Evolutionary conservation across 176 grass and related monocot genomes (phyloP), one percentile per base, ranked within the genome.

Genomic region (Oropetium thomaeum): DNA sequence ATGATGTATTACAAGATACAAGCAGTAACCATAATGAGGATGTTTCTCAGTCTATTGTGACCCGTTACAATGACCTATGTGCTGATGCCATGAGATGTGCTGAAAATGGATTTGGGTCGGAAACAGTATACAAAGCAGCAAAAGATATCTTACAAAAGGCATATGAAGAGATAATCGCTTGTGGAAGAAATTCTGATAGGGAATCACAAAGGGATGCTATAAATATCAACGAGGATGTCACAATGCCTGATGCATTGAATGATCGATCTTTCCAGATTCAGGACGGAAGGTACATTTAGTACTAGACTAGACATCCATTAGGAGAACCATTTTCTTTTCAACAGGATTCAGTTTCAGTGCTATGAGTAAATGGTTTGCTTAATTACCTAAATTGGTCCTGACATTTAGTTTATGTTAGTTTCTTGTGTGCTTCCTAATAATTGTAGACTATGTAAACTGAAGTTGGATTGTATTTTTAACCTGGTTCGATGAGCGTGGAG

Each of bases 151-250:
- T 98, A 58, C 81, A 85, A 53, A 98, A 89, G 81, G 95, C 91
- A 16, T 93, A 89, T 62, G 81, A 83, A 47, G 89, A 93, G 55
- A 83, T 97, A 68, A 75, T 97, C 85, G 61, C 78, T 55, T 90
- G 61, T 79, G 95, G 93, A 55, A 93, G 81, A 89, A 88, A 89
- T 85, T 40, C 77, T 65, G 67, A 43, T n/a, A 62, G 62, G 67
- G 86, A 55, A 73, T 75, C 65, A 47, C 94, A 93, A 66, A 86
- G 94, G 72, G 91, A 93, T 79, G 81, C 64, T 38, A 97, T 93
- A 73, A 97, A 97, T 66, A 97, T 97, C 47, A 97, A 97, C 30
- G 91, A 97, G 43, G 95, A 93, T 81, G 88, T 97, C 49, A 92
- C 73, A 2, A 73, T 92, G 58, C 81, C 89, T 86, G 94, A 97